Evolutionary conservation across 169 alveolate genomes (phyloP), one percentile per base, ranked within the genome.

Genomic region (Plasmodium sp.): DNA sequence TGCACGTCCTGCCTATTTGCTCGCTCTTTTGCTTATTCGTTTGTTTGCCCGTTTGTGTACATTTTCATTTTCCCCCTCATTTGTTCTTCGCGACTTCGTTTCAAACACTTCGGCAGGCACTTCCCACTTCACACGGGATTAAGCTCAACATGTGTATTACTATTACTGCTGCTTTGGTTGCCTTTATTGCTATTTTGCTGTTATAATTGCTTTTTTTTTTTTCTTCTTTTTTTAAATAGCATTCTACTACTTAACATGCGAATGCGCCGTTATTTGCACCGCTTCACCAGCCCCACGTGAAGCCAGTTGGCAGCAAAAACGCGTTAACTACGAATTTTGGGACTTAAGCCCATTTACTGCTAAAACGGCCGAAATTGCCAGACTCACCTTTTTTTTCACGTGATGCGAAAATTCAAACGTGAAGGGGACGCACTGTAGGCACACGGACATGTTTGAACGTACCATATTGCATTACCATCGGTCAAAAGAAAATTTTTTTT

Each of bases 401-500:
- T 45, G 58, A 73, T 67, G 31, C 41, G 14, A 34, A 85, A 74
- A 75, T 85, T 74, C 48, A 85, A 85, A 74, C 48, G 36, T 85
- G 43, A 85, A 67, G 43, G 43, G 71, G 79, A 73, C 79, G 93
- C 93, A 85, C 93, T 85, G 67, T 85, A 85, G 79, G 82, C 93
- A 85, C 84, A 54, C 93, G 58, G 27, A 43, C 22, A 75, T 51
- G 31, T 84, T 85, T 85, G 27, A 85, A 39, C 45, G 75, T 43
- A 74, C 22, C 18, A 33, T 74, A 71, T 31, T 67, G 75, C 58
- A 84, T 33, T 43, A 41, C 22, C 31, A 33, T 84, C 33, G 22
- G 34, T 56, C 45, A 34, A 72, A 71, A 84, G 73, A 33, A 39
- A 34, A 31, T 10, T 67, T 74, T 39, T 41, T 14, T 51, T 48